These are phyloP conservation scores for Kodamaea derodonti DNA, from an alignment of 1,139 yeast genomes.

Conservation along the genomic window DNA sequence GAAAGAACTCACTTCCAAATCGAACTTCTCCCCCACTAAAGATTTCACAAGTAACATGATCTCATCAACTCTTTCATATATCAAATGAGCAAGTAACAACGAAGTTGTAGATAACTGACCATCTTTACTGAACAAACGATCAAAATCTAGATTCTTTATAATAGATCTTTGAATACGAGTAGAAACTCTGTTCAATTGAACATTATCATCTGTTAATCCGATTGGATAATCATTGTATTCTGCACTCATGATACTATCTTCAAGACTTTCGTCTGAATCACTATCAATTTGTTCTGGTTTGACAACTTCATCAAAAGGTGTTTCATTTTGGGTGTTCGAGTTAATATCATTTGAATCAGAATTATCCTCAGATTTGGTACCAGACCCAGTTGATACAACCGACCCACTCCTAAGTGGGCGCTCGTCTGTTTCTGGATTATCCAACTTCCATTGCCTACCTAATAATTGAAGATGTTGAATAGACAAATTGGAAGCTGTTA, in stretches of 20 bases:
- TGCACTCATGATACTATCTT: background rate
- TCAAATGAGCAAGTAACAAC: conserved; percentile 28
- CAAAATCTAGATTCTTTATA: conserved; percentile 23
- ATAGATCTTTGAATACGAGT: conserved; percentile 14
- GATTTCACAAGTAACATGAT: conserved; percentile 28
- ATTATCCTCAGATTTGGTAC: background rate
- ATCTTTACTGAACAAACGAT: conserved; percentile 28
- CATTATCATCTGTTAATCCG: background rate
- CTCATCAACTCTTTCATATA: conserved; percentile 31
- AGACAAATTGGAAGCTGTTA: conserved; percentile 31
- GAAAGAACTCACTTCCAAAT: conserved; percentile 11
- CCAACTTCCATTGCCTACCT: conserved; percentile 29
- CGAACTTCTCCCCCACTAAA: conserved; percentile 37
- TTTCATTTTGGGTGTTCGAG: background rate
- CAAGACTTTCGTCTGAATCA: conserved; percentile 1
- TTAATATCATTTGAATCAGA: background rate
- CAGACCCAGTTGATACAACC: background rate
- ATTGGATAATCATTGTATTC: conserved; percentile 2
- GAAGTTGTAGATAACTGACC: conserved; percentile 31
- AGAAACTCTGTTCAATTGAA: background rate
- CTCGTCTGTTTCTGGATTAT: conserved; percentile 13
- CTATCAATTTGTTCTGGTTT: conserved; percentile 2
- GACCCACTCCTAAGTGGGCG: background rate
- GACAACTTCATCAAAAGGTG: conserved; percentile 2
- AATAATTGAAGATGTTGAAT: conserved; percentile 29